Evolutionary conservation across 2,329 filamentous ascomycete species (phyloP), one percentile per base, ranked within the genome.

Genomic region (Orbilia javanica): DNA sequence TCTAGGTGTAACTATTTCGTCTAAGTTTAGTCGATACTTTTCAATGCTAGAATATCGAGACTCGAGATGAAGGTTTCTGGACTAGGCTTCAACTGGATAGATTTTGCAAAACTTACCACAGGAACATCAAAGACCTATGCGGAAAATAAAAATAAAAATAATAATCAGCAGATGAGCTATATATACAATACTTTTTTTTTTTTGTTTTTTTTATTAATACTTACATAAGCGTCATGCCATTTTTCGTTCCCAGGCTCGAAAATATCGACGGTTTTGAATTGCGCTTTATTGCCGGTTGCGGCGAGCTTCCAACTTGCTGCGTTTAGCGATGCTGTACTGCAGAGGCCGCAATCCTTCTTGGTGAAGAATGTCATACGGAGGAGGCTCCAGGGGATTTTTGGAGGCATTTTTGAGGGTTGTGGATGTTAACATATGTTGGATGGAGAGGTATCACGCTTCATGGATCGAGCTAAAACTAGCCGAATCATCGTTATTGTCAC

Each of bases 191-290:
- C 3, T 18, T 18, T 7, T 2, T 46, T 25, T 50, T 50, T 22
- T 25, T 20, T 52, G 27, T 15, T 22, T 50, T 3, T 8, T 50
- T 25, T 2, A 25, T 29, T n/a, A 31, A 15, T 15, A 7, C 64
- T 75, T 50, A 76, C 73, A 63, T 77, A 77, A 53, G 66, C 66
- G 18, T 77, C 66, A 34, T 77, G 73, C 73, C 73, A 77, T 63
- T 71, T 77, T 48, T 66, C 60, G 18, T 77, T 71, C 3, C 22
- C 52, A 20, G 57, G 18, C 13, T 20, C 60, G 34, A 71, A 66
- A 36, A 77, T 77, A 46, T 77, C 73, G 6, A 77, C 20, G 18
- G 66, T 34, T 2, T 29, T 52, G 31, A 60, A 77, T 36, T 71
- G 8, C 3, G 50, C 57, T 6, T n/a, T 53, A 13, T 76, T 69